These are phyloP conservation scores for Paramecium octaurelia DNA, from an alignment of 73 alveolate genomes.

Conservation along the genomic window DNA sequence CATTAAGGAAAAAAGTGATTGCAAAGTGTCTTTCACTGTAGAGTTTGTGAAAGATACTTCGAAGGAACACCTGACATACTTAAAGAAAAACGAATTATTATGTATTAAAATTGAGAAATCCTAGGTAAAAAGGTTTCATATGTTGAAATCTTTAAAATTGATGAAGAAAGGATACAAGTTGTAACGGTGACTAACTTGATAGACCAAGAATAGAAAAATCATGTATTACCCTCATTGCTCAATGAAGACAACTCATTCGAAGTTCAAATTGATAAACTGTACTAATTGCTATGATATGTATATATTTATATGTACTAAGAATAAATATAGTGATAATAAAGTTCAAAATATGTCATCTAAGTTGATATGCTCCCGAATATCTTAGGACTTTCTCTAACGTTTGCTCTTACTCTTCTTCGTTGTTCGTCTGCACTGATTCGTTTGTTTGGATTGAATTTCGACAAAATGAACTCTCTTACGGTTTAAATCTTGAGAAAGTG, in stretches of 20 bases:
- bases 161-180: not conserved
- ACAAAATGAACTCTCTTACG: not conserved
- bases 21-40: not conserved
- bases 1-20: not conserved
- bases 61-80: not conserved
- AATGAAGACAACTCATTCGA: constrained; percentile 33
- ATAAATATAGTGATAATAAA: not conserved
- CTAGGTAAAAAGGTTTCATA: not conserved
- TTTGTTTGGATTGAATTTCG: not conserved
- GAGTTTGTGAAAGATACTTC: not conserved
- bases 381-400: not conserved
- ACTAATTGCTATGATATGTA: constrained; percentile 22
- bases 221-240: not conserved
- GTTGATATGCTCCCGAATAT: not conserved
- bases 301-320: not conserved
- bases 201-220: constrained; percentile 21
- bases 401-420: not conserved
- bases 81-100: constrained; percentile 10
- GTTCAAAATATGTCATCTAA: not conserved
- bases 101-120: not conserved
- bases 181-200: not conserved
- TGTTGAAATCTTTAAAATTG: not conserved
- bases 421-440: not conserved
- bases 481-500: not conserved
- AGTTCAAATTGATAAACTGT: constrained; percentile 20